Percentiles rank a stretch among this genome's conserved stretches.
These are phyloP conservation scores for Aspergillus taichungensis DNA, from an alignment of 495 filamentous ascomycete species.

Conservation along the genomic window DNA sequence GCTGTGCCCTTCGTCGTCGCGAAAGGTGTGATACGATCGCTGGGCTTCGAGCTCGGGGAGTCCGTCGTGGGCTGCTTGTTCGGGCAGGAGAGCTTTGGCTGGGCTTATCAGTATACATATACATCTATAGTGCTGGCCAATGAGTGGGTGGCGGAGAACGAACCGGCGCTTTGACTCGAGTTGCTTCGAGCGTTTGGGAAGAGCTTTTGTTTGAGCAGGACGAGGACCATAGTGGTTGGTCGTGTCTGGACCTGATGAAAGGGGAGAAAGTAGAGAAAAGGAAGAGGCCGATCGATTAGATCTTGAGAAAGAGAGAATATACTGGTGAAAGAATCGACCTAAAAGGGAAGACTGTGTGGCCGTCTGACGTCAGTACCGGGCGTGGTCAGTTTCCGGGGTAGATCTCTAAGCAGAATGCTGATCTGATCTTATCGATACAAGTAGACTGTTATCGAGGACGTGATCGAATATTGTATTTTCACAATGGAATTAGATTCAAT, in stretches of 20 bases:
- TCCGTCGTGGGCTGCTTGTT: conserved; percentile 15
- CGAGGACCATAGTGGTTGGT: conserved; percentile 26
- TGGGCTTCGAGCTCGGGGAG: conserved; percentile 32
- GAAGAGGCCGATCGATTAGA: neutral
- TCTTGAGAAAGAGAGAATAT: no score
- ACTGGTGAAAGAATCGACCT: no score
- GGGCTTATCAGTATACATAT: neutral
- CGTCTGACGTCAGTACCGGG: no score
- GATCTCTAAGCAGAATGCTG: no score
- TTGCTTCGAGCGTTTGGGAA: conserved; percentile 22
- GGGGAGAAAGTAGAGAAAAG: neutral
- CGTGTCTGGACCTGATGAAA: neutral
- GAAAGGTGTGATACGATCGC: conserved; percentile 36
- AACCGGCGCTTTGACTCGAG: neutral
- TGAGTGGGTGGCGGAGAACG: no score
- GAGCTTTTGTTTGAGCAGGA: conserved; percentile 36
- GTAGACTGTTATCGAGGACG: no score
- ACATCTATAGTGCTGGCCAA: no score
- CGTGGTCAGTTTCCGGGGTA: no score
- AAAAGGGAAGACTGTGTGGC: no score
- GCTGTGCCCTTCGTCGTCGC: conserved; percentile 9
- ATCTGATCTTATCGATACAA: no score
- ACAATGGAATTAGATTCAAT: no score
- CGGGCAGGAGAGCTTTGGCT: conserved; percentile 31
- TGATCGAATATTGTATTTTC: no score